Conservation (phyloP, 2,329 filamentous ascomycete genomes). For the Beauveria pseudobassiana region DNA sequence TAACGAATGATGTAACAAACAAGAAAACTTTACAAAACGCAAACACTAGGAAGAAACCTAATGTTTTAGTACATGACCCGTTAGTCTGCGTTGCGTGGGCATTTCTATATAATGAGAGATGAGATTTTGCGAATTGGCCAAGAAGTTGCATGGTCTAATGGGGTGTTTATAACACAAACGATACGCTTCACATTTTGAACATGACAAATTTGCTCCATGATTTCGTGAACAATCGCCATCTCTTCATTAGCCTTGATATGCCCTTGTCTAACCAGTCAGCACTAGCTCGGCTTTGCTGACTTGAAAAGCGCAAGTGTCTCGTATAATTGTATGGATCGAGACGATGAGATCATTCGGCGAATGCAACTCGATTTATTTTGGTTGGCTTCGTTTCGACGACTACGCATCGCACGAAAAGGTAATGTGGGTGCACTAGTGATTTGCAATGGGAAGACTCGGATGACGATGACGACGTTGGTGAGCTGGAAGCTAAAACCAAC, state of each 20-base stretch:
- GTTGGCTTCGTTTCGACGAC: slow-evolving; percentile 21
- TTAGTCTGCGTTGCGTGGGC: not conserved
- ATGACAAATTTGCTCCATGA: no score
- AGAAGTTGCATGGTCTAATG: no score
- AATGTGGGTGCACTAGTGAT: slow-evolving; percentile 18
- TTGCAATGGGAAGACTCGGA: slow-evolving; percentile 17
- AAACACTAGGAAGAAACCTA: not conserved
- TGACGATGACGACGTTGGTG: slow-evolving; percentile 12
- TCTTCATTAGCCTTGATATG: no score
- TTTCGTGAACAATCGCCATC: no score
- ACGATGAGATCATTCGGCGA: slow-evolving; percentile 18
- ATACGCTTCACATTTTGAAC: no score
- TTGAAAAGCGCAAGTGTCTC: not conserved
- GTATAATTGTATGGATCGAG: slow-evolving; percentile 12
- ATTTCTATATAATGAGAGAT: not conserved
- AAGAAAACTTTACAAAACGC: not conserved
- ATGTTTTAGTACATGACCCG: not conserved
- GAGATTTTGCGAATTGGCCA: no score
- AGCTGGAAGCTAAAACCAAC: not conserved
- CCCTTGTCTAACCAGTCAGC: no score
- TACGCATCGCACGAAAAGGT: slow-evolving; percentile 16
- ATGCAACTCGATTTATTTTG: slow-evolving; percentile 23
- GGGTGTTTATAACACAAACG: no score
- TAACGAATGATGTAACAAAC: slow-evolving; percentile 19
- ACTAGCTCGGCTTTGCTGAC: not conserved